Evolutionary conservation across 106 monocot species (phyloP).

Genomic region (Dendrobium huoshanense): DNA sequence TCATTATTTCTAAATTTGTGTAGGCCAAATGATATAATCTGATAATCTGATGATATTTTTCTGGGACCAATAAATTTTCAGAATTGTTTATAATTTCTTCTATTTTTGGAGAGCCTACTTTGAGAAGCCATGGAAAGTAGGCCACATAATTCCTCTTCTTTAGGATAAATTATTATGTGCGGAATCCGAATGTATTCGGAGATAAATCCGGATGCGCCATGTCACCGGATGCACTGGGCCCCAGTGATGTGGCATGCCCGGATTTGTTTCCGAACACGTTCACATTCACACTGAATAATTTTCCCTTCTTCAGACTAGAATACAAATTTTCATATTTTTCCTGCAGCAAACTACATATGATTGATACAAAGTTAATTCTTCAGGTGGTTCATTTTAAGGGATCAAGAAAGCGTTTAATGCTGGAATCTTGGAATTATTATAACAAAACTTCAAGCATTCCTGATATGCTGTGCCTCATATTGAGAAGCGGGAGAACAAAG

Average conservation of each 20-base stretch:
- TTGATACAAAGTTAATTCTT: background rate
- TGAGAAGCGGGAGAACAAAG: conserved; percentile 85
- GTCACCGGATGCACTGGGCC: too few relatives aligned
- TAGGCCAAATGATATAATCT: background rate
- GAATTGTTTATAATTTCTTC: too few relatives aligned
- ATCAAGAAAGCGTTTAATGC: conserved; percentile 90
- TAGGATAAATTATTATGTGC: too few relatives aligned
- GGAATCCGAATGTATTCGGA: too few relatives aligned
- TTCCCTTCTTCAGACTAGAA: background rate
- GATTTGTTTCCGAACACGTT: too few relatives aligned
- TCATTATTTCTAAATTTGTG: too few relatives aligned
- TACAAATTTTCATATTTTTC: background rate
- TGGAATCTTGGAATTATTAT: conserved; percentile 90
- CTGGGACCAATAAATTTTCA: background rate
- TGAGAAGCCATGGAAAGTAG: too few relatives aligned
- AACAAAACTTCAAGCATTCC: conserved; percentile 51
- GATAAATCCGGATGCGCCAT: too few relatives aligned
- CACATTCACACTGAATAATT: too few relatives aligned
- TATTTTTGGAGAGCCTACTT: too few relatives aligned
- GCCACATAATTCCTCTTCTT: too few relatives aligned
- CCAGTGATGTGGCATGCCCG: too few relatives aligned
- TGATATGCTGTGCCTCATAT: conserved; percentile 85
- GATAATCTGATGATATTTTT: background rate
- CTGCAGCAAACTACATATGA: background rate
- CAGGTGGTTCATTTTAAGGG: conserved; percentile 98